phyloP scores from a whole-genome alignment of 2,329 filamentous ascomycete species.

The Stachybotrys chlorohalonatus region DNA sequence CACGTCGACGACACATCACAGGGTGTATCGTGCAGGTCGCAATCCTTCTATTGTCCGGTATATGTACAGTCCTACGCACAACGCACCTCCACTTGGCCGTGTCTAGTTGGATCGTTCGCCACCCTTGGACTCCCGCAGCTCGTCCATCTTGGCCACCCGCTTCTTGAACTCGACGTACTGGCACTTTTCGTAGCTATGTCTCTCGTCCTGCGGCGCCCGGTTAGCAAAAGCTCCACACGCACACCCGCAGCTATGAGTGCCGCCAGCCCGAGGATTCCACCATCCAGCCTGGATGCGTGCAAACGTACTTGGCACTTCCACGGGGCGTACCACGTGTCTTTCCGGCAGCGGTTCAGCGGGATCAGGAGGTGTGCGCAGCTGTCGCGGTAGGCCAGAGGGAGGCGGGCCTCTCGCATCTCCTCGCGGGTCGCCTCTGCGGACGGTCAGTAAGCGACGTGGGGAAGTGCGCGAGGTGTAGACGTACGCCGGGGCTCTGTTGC shows the following conservation, averaged over 20 bases:
- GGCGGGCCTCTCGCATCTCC: constrained; percentile 85
- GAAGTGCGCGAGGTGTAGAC: constrained; percentile 7
- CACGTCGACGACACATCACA: not conserved
- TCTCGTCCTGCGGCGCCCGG: constrained; percentile 59
- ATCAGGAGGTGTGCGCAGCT: constrained; percentile 92
- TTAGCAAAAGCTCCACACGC: not conserved
- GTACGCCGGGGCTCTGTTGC: constrained; percentile 28
- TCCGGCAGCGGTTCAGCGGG: constrained; percentile 89
- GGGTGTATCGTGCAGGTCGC: not conserved
- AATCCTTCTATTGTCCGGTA: not conserved
- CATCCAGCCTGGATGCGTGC: not conserved
- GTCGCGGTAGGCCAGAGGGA: constrained; percentile 88
- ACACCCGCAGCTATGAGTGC: too few species aligned
- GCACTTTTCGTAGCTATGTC: constrained; percentile 98
- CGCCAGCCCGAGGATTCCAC: not conserved
- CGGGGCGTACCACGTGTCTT: constrained; percentile 84
- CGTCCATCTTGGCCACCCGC: constrained; percentile 97
- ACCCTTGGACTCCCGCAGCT: constrained; percentile 77
- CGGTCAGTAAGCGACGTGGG: not conserved
- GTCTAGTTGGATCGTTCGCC: constrained; percentile 76
- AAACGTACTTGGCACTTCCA: constrained; percentile 91
- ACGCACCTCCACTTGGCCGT: not conserved
- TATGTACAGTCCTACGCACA: constrained; percentile 1
- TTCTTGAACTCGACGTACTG: constrained; percentile 99
- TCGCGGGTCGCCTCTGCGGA: constrained; percentile 66